Evolutionary conservation across 2,329 filamentous ascomycete genomes (phyloP), one percentile per base, ranked within the genome.

Genomic region (Zasmidium citrigriseum): DNA sequence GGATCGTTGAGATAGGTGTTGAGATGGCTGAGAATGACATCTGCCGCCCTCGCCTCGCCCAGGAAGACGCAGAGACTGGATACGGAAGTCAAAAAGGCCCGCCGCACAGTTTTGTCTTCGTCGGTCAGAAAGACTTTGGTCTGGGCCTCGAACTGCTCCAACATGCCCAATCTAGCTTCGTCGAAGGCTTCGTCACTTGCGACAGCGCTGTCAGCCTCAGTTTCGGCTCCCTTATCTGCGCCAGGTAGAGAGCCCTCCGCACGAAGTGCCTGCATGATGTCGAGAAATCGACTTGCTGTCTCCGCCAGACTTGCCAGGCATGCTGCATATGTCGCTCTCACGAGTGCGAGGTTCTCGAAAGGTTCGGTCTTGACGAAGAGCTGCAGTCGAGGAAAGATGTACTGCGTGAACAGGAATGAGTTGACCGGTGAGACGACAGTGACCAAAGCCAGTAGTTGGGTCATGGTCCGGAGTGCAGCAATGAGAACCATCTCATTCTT

Each of bases 1-100:
- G 89, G 86, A 68, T 98, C 95, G 66, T 99, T 99, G 9, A 99
- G 78, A 68, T 99, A 99, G 0, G 95, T 99, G 70, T 98, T 98
- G 24, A 99, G 80, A 76, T 99, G 95, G 27, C 92, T 96, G 21
- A 99, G 79, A 16, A 99, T 87, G n/a, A 99, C 91, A 70, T 99
- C 95, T 72, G 96, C 97, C 1, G 93, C 89, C 69, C 92, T 89
- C n/a, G 88, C 84, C 60, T 90, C 93, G 2, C 91, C 92, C 66
- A 99, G 98, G 75, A 99, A 98, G 65, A 97, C 86, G 72, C 95
- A 99, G 1, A 99, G 81, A 62, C 92, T 90, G 0, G 93, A 89
- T 0, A 99, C 93, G 7, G 95, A 98, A 9, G 89, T 89, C 46
- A 99, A 79, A 70, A 99, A 97, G 1, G 95, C 93, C 59, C 95